Percentiles rank a stretch among this genome's conserved stretches.
phyloP scores from a whole-genome alignment of 768 basidiomycete genomes.

The Leccinum longicurvipes region DNA sequence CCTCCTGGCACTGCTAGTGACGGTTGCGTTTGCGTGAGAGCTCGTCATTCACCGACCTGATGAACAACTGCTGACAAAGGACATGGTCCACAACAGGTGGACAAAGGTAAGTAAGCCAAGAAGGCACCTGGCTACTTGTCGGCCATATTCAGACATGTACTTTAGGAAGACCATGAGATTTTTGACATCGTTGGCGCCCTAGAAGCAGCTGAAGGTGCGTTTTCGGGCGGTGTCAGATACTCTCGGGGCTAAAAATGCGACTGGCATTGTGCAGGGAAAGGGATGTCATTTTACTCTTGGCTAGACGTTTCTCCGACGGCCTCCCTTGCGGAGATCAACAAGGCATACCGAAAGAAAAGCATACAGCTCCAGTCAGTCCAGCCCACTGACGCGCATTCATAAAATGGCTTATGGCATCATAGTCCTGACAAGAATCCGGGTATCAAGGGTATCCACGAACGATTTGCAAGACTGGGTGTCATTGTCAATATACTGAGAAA shows the following conservation, averaged over 20 bases:
- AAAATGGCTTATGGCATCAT: constrained; percentile 2
- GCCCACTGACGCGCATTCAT: background rate
- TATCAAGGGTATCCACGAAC: constrained; percentile 76
- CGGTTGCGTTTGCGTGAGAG: constrained; percentile 59
- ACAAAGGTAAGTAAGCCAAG: constrained; percentile 49
- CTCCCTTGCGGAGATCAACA: constrained; percentile 70
- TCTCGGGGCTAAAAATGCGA: constrained; percentile 1
- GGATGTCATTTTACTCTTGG: constrained; percentile 95
- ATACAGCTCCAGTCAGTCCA: constrained; percentile 81
- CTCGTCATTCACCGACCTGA: background rate
- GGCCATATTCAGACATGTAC: constrained; percentile 5
- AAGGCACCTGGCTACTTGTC: background rate
- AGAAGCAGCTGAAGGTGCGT: constrained; percentile 72
- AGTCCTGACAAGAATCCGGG: constrained; percentile 97
- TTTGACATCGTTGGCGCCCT: constrained; percentile 88
- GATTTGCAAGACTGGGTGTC: constrained; percentile 89
- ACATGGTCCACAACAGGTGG: constrained; percentile 47
- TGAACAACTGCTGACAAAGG: background rate
- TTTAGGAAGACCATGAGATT: constrained; percentile 91
- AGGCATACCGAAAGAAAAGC: constrained; percentile 90
- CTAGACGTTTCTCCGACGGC: constrained; percentile 78
- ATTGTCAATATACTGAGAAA: constrained; percentile 79
- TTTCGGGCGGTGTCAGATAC: background rate
- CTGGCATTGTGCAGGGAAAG: constrained; percentile 54
- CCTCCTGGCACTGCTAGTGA: constrained; percentile 50